Evolutionary conservation across 129 eudicot species (phyloP).

Genomic region (Flaveria sonorensis): DNA sequence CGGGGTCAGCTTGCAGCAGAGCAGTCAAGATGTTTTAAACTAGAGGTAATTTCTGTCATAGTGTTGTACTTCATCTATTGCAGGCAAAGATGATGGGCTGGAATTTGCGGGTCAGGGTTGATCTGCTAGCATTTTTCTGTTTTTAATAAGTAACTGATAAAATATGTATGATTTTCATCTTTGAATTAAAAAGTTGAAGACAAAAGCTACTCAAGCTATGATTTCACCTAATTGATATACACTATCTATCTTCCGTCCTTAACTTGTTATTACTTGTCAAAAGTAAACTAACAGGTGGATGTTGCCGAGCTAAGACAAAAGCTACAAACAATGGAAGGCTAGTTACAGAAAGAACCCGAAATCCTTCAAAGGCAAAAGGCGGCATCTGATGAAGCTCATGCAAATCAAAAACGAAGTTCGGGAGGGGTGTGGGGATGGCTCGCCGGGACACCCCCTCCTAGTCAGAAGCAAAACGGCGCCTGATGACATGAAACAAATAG

Average conservation of each 20-base stretch:
- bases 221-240: no score
- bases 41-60: slow-evolving; percentile 58
- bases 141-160: no score
- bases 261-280: no score
- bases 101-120: neutral
- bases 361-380: slow-evolving; percentile 88
- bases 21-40: slow-evolving; percentile 98
- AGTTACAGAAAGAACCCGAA: slow-evolving; percentile 87
- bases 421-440: slow-evolving; percentile 99
- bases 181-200: no score
- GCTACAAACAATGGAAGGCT: slow-evolving; percentile 86
- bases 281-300: slow-evolving; percentile 73
- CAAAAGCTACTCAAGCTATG: no score
- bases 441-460: slow-evolving; percentile 67
- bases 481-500: slow-evolving; percentile 21
- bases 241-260: no score
- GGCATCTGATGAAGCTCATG: slow-evolving; percentile 94
- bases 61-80: neutral
- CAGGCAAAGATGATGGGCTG: neutral
- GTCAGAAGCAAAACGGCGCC: slow-evolving; percentile 45
- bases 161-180: neutral
- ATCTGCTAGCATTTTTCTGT: neutral
- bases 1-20: slow-evolving; percentile 93
- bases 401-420: slow-evolving; percentile 75
- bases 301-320: slow-evolving; percentile 95